Evolutionary conservation across 306 rosid genomes (phyloP).

Genomic region (Pyrus bretschneideri): DNA sequence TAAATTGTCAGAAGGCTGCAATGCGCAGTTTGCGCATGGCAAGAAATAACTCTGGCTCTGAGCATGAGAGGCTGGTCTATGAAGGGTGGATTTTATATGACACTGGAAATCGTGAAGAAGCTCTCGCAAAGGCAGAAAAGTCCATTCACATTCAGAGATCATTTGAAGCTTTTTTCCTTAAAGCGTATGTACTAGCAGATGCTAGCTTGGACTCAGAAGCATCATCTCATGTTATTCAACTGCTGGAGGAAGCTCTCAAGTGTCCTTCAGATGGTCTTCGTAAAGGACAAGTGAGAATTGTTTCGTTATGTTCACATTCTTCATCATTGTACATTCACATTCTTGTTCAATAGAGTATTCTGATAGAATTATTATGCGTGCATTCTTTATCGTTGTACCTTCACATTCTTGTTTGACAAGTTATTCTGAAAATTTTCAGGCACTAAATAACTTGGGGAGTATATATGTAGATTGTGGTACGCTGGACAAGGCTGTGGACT

Average conservation of each 20-base stretch:
- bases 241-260: conserved; percentile 69
- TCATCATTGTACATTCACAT: background rate
- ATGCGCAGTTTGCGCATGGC: conserved; percentile 69
- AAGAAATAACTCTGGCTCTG: conserved; percentile 56
- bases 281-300: conserved; percentile 71
- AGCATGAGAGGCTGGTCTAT: conserved; percentile 70
- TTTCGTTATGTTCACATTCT: background rate
- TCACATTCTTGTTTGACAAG: conserved; percentile 15
- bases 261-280: conserved; percentile 90
- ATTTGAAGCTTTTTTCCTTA: conserved; percentile 77
- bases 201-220: conserved; percentile 50
- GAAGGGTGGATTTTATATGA: conserved; percentile 94
- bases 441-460: conserved; percentile 70
- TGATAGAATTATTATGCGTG: background rate
- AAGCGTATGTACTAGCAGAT: conserved; percentile 73
- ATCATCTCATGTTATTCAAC: conserved; percentile 50
- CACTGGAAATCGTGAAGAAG: conserved; percentile 65
- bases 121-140: conserved; percentile 50
- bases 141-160: conserved; percentile 63
- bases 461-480: conserved; percentile 64
- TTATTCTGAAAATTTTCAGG: conserved; percentile 45
- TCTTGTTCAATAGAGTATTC: conserved; percentile 9
- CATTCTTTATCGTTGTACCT: background rate
- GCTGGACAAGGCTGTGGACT: conserved; percentile 59
- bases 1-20: conserved; percentile 84